These are phyloP conservation scores for Paraurostyla sp. DNA, from an alignment of 73 alveolate genomes.

Conservation along the genomic window DNA sequence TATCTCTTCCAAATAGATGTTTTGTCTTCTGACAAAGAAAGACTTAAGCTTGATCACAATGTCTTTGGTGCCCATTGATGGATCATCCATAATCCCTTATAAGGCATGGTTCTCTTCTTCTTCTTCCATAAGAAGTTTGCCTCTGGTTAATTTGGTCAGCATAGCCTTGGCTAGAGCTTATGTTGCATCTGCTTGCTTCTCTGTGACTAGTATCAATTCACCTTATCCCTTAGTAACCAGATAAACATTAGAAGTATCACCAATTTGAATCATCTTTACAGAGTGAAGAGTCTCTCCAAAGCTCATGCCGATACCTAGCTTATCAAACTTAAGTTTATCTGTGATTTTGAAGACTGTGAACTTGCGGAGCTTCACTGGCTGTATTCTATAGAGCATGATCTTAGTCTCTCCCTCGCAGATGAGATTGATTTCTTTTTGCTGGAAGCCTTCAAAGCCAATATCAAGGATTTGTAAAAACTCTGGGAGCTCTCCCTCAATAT, in stretches of 20 bases:
- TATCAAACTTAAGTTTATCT: slow-evolving; percentile 33
- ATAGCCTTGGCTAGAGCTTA: background rate
- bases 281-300: slow-evolving; percentile 29
- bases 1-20: slow-evolving; percentile 27
- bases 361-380: background rate
- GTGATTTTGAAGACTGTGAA: slow-evolving; percentile 31
- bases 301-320: background rate
- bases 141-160: background rate
- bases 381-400: slow-evolving; percentile 3
- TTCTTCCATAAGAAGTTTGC: background rate
- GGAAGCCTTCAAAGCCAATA: slow-evolving; percentile 52
- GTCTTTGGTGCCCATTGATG: background rate
- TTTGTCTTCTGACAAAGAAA: slow-evolving; percentile 25
- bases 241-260: slow-evolving; percentile 4
- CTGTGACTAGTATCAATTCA: slow-evolving; percentile 23
- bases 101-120: slow-evolving; percentile 6
- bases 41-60: slow-evolving; percentile 10
- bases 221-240: slow-evolving; percentile 29
- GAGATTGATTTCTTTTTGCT: slow-evolving; percentile 11
- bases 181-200: background rate
- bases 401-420: slow-evolving; percentile 38
- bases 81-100: too few relatives aligned
- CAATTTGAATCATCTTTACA: background rate
- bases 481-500: slow-evolving; percentile 33
- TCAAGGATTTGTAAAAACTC: slow-evolving; percentile 37